phyloP scores from a whole-genome alignment of 2,329 filamentous ascomycete species.

The Colletotrichum magnum region DNA sequence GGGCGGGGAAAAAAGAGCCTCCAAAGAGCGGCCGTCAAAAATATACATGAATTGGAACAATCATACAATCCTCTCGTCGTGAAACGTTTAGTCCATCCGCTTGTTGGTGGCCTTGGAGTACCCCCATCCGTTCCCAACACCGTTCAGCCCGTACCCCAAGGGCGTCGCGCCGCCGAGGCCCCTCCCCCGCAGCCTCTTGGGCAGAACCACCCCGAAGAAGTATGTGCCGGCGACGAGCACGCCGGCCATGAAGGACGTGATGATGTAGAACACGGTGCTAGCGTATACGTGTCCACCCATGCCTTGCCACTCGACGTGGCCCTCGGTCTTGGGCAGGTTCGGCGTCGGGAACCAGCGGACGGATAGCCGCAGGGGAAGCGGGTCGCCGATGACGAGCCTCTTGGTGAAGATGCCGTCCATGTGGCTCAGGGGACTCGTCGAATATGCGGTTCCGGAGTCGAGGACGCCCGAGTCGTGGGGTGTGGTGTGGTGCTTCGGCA shows the following conservation, averaged over 20 bases:
- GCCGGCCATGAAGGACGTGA: constrained; percentile 72
- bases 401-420: constrained; percentile 65
- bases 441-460: constrained; percentile 90
- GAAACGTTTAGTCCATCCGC: constrained; percentile 59
- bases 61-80: constrained; percentile 24
- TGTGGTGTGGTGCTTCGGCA: constrained; percentile 72
- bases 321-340: constrained; percentile 76
- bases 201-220: constrained; percentile 73
- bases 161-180: constrained; percentile 71
- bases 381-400: constrained; percentile 89
- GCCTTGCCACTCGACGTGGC: constrained; percentile 75
- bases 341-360: constrained; percentile 90
- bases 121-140: constrained; percentile 71
- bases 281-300: constrained; percentile 75
- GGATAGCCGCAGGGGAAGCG: constrained; percentile 82
- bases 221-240: constrained; percentile 68
- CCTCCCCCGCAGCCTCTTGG: constrained; percentile 64
- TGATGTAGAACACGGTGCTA: constrained; percentile 73
- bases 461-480: constrained; percentile 82
- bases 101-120: constrained; percentile 72
- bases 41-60: constrained; percentile 36
- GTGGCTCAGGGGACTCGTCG: constrained; percentile 78
- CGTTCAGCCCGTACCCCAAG: constrained; percentile 64
- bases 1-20: not conserved
- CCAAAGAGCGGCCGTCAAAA: not conserved